Evolutionary conservation across 306 rosid genomes (phyloP), one percentile per base, ranked within the genome.

Genomic region (Acacia crassicarpa): DNA sequence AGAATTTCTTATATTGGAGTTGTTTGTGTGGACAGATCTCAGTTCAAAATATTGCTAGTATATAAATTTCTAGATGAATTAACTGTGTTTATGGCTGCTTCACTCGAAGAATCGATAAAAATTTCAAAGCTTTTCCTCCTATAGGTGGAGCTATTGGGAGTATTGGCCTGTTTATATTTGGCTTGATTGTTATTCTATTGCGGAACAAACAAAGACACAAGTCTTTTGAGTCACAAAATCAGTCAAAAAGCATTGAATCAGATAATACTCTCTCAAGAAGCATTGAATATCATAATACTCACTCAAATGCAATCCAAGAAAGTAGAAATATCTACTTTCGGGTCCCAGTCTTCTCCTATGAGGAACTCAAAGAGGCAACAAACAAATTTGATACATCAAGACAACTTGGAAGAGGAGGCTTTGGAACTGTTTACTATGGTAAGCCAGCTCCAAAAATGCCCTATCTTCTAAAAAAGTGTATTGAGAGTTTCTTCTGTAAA

Each of bases 401-500:
- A 35, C 40, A 35, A 35, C 40, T 35, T 35, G 40, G 40, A 5
- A 35, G 40, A 35, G 40, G 40, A 35, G 40, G 84, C 54, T 86
- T 86, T 53, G 84, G 89, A 20, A 86, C 74, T 63, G 79, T 86
- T 15, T 82, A 82, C 77, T 67, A 70, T 0, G 86, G 86, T 86
- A 56, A 82, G 76, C 46, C 23, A 76, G 40, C n/a, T 23, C 7
- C 40, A 35, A 35, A 5, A 35, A 3, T 35, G 40, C 40, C 6
- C 5, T 35, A 35, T 35, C 7, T 4, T 35, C 40, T 35, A 35
- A 35, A 35, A 10, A 22, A 9, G 12, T 22, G 11, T 10, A 59
- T 54, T n/a, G 14, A 58, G 5, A 8, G 14, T 58, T n/a, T 9
- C 3, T n/a, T 56, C 65, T 22, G 54, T 0, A 30, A 30, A 30